Conservation (phyloP, 2,329 filamentous ascomycete species). For the Aspergillus sp. region DNA sequence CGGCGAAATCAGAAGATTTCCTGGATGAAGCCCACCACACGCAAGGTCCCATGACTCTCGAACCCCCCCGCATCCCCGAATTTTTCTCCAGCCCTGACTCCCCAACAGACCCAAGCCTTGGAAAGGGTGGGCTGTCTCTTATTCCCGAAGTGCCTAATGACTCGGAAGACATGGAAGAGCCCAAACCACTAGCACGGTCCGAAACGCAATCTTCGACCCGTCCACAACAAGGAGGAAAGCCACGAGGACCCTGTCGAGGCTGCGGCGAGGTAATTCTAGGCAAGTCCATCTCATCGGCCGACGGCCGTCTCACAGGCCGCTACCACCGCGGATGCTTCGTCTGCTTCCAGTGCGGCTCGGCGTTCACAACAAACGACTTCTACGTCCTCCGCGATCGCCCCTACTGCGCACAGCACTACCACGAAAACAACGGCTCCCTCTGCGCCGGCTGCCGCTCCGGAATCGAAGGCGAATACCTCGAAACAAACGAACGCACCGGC, state of each 20-base stretch:
- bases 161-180: slow-evolving; percentile 12
- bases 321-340: slow-evolving; percentile 97
- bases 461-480: slow-evolving; percentile 91
- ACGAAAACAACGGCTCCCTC: slow-evolving; percentile 82
- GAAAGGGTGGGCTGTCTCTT: slow-evolving; percentile 37
- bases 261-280: slow-evolving; percentile 77
- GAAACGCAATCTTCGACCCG: slow-evolving; percentile 38
- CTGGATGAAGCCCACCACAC: slow-evolving; percentile 37
- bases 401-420: slow-evolving; percentile 90
- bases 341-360: slow-evolving; percentile 76
- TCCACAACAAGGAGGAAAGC: slow-evolving; percentile 40
- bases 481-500: slow-evolving; percentile 61
- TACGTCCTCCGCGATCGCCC: slow-evolving; percentile 87
- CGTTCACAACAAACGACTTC: slow-evolving; percentile 85
- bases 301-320: slow-evolving; percentile 84
- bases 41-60: slow-evolving; percentile 24
- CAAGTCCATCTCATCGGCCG: slow-evolving; percentile 91
- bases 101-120: slow-evolving; percentile 49
- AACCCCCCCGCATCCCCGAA: slow-evolving; percentile 32
- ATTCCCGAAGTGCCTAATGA: slow-evolving; percentile 21
- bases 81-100: slow-evolving; percentile 44
- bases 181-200: slow-evolving; percentile 17
- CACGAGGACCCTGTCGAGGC: slow-evolving; percentile 77
- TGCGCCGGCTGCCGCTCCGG: slow-evolving; percentile 77
- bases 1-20: slow-evolving; percentile 14